Base-by-base conservation (phyloP, 345 rosid species). In the Kernera saxatilis region DNA sequence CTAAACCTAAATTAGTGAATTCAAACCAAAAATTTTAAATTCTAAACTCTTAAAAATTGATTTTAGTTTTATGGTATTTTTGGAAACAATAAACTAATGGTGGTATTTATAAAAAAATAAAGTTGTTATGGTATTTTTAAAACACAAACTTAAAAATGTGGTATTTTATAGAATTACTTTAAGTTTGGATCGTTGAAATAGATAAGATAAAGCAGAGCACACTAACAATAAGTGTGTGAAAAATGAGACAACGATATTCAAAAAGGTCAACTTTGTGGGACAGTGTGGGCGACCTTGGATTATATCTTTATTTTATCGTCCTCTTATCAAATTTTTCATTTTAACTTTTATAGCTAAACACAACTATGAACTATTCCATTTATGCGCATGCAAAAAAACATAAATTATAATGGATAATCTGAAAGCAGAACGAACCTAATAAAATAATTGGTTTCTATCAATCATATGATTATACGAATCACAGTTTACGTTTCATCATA, bases 131-230 rank as follows among this genome's bases (percentile, higher is more conserved):
- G n/a, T n/a, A n/a, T n/a, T n/a, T n/a, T n/a, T n/a, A n/a, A n/a
- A n/a, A n/a, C n/a, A n/a, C n/a, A n/a, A n/a, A n/a, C n/a, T n/a
- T n/a, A n/a, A n/a, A n/a, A n/a, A n/a, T n/a, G n/a, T n/a, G n/a
- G n/a, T n/a, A n/a, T n/a, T n/a, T n/a, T n/a, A n/a, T n/a, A n/a
- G n/a, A n/a, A n/a, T n/a, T n/a, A n/a, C n/a, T n/a, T n/a, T n/a
- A n/a, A n/a, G n/a, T n/a, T 25, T 25, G 48, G 37, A 37, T 44
- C 35, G 25, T 32, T 33, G 23, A 17, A 36, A 40, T 32, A 50
- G 73, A 50, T 67, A 67, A 67, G 78, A 74, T 74, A 67, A 67
- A 59, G 73, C 56, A 59, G 29, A 67, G 39, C 62, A 67, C 73
- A 58, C 61, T 58, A 50, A 64, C 55, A 51, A 61, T 13, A 67